These are phyloP conservation scores for Pseudoperonospora humuli DNA, from an alignment of 352 stramenopile species.

Conservation along the genomic window DNA sequence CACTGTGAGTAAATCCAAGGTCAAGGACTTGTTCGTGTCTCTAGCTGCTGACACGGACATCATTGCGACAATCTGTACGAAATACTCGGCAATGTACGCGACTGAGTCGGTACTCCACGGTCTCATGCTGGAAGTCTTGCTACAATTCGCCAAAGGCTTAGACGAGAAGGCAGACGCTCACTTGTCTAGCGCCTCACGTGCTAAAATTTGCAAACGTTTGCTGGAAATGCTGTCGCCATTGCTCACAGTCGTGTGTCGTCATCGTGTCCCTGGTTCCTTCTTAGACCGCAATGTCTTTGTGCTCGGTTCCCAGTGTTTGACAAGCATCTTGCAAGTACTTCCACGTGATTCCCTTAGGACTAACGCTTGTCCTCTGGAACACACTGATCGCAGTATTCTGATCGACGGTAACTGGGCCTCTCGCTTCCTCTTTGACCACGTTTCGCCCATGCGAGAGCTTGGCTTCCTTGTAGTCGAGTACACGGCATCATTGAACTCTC, in stretches of 20 bases:
- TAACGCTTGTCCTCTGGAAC: slow-evolving; percentile 16
- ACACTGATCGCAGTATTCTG: slow-evolving; percentile 29
- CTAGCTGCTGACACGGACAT: slow-evolving; percentile 52
- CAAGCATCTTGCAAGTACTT: slow-evolving; percentile 20
- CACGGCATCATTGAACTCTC: neutral
- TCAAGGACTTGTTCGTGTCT: slow-evolving; percentile 49
- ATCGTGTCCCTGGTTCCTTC: slow-evolving; percentile 50
- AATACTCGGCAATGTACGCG: slow-evolving; percentile 36
- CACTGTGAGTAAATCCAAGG: slow-evolving; percentile 32
- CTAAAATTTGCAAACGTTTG: slow-evolving; percentile 34
- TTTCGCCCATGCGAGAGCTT: slow-evolving; percentile 36
- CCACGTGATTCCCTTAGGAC: slow-evolving; percentile 16
- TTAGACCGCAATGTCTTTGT: slow-evolving; percentile 34
- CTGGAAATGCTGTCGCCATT: slow-evolving; percentile 35
- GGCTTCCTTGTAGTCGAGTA: slow-evolving; percentile 31
- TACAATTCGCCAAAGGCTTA: slow-evolving; percentile 23
- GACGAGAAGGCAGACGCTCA: neutral
- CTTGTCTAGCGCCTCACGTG: slow-evolving; percentile 17
- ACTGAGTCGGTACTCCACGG: slow-evolving; percentile 36
- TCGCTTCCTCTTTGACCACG: slow-evolving; percentile 50
- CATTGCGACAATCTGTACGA: slow-evolving; percentile 33
- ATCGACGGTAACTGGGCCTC: slow-evolving; percentile 44
- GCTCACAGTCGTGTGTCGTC: slow-evolving; percentile 36
- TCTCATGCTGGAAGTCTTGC: slow-evolving; percentile 35
- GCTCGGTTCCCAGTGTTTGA: slow-evolving; percentile 31